Conservation (phyloP, 768 basidiomycete genomes). For the Rhodocollybia butyracea region DNA sequence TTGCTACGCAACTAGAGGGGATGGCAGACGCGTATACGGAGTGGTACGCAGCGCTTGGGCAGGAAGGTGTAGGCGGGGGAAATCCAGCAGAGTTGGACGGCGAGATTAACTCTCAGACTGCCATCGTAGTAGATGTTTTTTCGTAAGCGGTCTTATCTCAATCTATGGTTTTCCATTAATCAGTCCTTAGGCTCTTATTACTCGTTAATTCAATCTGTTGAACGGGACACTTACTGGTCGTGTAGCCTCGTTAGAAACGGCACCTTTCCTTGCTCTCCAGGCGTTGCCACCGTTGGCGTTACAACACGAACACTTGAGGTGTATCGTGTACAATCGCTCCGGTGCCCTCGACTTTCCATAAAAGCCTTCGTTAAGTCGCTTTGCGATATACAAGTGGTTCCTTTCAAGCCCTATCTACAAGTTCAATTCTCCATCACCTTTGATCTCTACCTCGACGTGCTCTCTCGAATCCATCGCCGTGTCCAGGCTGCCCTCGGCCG, state of each 20-base stretch:
- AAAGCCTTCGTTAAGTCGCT: constrained; percentile 19
- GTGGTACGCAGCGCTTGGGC: neutral
- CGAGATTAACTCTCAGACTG: neutral
- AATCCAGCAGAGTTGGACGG: neutral
- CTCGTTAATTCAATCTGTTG: neutral
- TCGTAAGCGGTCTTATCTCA: neutral
- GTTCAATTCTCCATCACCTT: constrained; percentile 11
- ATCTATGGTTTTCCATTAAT: neutral
- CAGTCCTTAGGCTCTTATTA: neutral
- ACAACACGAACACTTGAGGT: constrained; percentile 8
- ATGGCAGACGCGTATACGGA: neutral
- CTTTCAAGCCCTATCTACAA: constrained; percentile 5
- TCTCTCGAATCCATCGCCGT: neutral
- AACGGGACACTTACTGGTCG: neutral
- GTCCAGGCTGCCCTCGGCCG: constrained; percentile 9
- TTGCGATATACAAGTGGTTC: constrained; percentile 15
- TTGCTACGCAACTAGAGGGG: neutral
- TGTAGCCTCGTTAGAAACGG: constrained; percentile 12
- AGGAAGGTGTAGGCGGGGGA: neutral
- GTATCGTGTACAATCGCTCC: constrained; percentile 2
- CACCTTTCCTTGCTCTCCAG: constrained; percentile 9
- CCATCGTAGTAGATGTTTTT: neutral
- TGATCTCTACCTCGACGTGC: constrained; percentile 14
- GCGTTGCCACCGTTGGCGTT: constrained; percentile 8
- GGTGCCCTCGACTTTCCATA: constrained; percentile 16